These are phyloP conservation scores for Microdochium paspali DNA, from an alignment of 2,329 filamentous ascomycete genomes.

Conservation along the genomic window DNA sequence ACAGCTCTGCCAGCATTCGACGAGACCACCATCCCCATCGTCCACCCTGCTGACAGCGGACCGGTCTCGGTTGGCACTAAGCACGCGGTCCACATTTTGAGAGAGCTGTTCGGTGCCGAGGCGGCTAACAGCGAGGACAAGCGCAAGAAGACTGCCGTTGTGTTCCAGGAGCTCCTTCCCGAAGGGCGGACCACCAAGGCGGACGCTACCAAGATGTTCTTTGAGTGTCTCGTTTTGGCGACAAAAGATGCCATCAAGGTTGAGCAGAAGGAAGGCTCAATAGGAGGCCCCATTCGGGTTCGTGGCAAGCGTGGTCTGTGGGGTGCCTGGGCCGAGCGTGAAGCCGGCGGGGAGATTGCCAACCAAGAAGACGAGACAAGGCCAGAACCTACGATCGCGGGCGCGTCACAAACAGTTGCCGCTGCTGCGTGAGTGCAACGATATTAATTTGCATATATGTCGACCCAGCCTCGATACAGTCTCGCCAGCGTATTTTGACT, in stretches of 20 bases:
- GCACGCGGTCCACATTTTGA: conserved; percentile 88
- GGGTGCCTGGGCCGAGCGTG: conserved; percentile 87
- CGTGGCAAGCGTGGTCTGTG: conserved; percentile 91
- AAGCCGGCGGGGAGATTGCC: conserved; percentile 54
- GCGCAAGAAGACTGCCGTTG: conserved; percentile 65
- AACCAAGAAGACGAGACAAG: conserved; percentile 31
- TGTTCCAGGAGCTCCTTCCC: conserved; percentile 88
- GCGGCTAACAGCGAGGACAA: conserved; percentile 60
- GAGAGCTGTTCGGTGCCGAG: conserved; percentile 74
- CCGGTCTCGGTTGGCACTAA: conserved; percentile 87
- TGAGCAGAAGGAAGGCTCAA: conserved; percentile 63
- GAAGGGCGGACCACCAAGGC: conserved; percentile 71
- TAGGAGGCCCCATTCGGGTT: conserved; percentile 76
- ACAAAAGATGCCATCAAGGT: conserved; percentile 98
- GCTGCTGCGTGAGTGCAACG: conserved; percentile 15
- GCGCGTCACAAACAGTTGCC: conserved; percentile 18
- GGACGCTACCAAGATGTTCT: conserved; percentile 99
- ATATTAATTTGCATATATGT: background rate
- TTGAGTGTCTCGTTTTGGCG: conserved; percentile 88
- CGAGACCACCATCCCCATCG: conserved; percentile 64
- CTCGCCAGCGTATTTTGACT: background rate
- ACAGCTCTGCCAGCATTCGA: conserved; percentile 54
- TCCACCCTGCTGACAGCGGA: conserved; percentile 75
- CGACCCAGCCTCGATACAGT: background rate
- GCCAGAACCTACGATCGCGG: conserved; percentile 22